These are phyloP conservation scores for Wickerhamomyces strasburgensis DNA, from an alignment of 805 yeast genomes.

Conservation along the genomic window DNA sequence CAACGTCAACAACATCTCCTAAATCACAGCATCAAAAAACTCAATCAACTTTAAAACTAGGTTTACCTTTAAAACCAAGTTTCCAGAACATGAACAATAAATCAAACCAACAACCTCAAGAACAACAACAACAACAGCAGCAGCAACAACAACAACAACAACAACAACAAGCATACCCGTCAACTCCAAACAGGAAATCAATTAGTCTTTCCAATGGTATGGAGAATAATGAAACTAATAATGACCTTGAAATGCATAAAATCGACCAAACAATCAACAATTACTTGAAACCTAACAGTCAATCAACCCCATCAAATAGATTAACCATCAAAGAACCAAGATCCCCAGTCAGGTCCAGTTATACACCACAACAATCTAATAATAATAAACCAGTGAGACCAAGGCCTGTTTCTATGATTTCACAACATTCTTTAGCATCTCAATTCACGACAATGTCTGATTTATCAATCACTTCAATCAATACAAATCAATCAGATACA, in stretches of 20 bases:
- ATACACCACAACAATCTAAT: too few species aligned
- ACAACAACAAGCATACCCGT: slow-evolving; percentile 1
- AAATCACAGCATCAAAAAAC: neutral
- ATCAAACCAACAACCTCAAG: slow-evolving; percentile 1
- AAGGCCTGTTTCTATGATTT: slow-evolving; percentile 48
- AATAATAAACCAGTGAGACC: too few species aligned
- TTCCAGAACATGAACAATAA: too few species aligned
- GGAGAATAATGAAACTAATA: neutral
- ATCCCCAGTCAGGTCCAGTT: slow-evolving; percentile 21
- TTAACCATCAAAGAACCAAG: slow-evolving; percentile 29
- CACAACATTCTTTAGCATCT: slow-evolving; percentile 46
- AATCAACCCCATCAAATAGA: slow-evolving; percentile 11
- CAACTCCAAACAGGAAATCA: slow-evolving; percentile 1
- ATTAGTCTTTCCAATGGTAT: slow-evolving; percentile 1
- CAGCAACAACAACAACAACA: slow-evolving; percentile 4
- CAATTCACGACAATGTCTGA: slow-evolving; percentile 46
- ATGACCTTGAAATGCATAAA: too few species aligned
- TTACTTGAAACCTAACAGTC: slow-evolving; percentile 1
- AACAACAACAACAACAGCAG: slow-evolving; percentile 5
- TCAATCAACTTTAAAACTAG: neutral
- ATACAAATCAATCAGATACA: slow-evolving; percentile 11
- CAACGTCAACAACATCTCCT: too few species aligned
- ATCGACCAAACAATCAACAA: neutral
- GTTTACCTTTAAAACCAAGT: neutral
- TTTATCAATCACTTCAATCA: slow-evolving; percentile 33